phyloP scores from a whole-genome alignment of 768 basidiomycete species.

The Cystofilobasidium ferigula region DNA sequence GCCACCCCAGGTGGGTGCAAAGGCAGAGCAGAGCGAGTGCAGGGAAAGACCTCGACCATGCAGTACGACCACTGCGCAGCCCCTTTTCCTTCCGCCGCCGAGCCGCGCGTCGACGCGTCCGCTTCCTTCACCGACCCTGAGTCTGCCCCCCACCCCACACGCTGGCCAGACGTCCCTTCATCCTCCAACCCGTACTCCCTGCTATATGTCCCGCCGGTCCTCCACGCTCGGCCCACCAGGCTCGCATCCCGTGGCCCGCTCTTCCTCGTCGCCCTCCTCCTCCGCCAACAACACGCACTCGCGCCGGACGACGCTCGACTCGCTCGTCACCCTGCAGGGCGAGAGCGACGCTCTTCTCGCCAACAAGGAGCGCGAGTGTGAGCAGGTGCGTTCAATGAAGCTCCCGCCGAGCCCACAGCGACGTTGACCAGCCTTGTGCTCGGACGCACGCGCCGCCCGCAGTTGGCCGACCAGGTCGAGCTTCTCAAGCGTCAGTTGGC shows the following conservation, averaged over 20 bases:
- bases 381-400: background rate
- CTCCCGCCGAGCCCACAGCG: background rate
- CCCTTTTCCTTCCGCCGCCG: too few species aligned
- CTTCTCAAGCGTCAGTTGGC: background rate
- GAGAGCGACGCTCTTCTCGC: background rate
- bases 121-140: too few species aligned
- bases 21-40: too few species aligned
- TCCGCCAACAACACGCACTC: background rate
- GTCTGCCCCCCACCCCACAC: too few species aligned
- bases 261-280: background rate
- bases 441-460: background rate
- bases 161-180: too few species aligned
- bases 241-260: background rate
- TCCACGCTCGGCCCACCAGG: background rate
- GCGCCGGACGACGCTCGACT: constrained; percentile 2
- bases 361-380: background rate
- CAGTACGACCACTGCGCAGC: too few species aligned
- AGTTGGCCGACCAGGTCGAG: background rate
- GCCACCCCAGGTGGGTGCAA: too few species aligned
- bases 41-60: too few species aligned
- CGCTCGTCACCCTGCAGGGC: background rate
- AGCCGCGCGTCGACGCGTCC: too few species aligned
- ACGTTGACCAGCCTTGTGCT: too few species aligned
- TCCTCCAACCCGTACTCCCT: too few species aligned
- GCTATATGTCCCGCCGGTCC: background rate